phyloP scores from a whole-genome alignment of 1,284 basidiomycete species.

The Chalciporus sp. region DNA sequence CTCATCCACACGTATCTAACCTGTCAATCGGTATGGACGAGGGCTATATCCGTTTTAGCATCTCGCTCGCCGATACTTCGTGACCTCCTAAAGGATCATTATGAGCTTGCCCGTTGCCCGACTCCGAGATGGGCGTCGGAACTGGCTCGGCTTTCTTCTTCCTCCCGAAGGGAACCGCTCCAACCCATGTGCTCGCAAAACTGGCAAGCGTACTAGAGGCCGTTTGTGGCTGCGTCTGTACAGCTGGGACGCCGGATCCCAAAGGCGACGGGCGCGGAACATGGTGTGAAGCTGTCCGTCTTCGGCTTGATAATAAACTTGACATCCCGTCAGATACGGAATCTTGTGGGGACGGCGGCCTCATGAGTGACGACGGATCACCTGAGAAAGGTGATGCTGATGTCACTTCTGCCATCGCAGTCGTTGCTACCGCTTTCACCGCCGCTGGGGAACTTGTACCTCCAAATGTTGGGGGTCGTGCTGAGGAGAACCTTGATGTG shows the following conservation, averaged over 20 bases:
- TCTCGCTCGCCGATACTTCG: slow-evolving; percentile 43
- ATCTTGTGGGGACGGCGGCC: slow-evolving; percentile 59
- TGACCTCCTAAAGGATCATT: slow-evolving; percentile 20
- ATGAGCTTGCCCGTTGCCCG: slow-evolving; percentile 12
- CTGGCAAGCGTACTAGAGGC: slow-evolving; percentile 55
- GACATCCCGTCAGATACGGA: slow-evolving; percentile 59
- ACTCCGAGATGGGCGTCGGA: slow-evolving; percentile 10
- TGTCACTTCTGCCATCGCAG: slow-evolving; percentile 59
- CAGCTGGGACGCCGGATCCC: slow-evolving; percentile 28
- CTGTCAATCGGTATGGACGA: neutral
- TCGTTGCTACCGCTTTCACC: slow-evolving; percentile 67
- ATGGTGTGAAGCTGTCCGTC: slow-evolving; percentile 61
- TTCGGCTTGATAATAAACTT: slow-evolving; percentile 46
- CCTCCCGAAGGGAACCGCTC: slow-evolving; percentile 63
- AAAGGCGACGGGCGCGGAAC: slow-evolving; percentile 50
- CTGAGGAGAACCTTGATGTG: slow-evolving; percentile 63
- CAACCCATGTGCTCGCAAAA: slow-evolving; percentile 68
- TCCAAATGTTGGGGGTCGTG: slow-evolving; percentile 58
- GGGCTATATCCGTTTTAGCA: slow-evolving; percentile 42
- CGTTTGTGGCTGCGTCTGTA: slow-evolving; percentile 18
- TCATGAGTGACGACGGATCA: slow-evolving; percentile 39
- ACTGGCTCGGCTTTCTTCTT: slow-evolving; percentile 43
- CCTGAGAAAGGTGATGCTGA: slow-evolving; percentile 44
- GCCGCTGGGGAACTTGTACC: slow-evolving; percentile 40
- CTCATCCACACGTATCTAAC: neutral